These are phyloP conservation scores for Senna tora DNA, from an alignment of 306 rosid species.

Conservation along the genomic window DNA sequence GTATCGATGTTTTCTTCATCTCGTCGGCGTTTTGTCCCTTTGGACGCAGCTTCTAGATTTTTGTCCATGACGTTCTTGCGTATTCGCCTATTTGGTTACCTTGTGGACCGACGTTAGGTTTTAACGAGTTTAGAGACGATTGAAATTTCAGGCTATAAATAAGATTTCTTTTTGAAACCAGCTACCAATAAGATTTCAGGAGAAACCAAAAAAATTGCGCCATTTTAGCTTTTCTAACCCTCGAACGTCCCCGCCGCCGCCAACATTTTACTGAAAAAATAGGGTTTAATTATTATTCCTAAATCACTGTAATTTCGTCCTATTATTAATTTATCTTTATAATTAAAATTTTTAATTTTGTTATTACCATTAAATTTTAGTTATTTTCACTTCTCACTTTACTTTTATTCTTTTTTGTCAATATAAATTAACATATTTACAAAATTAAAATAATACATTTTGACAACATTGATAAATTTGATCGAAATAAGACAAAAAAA, in stretches of 20 bases:
- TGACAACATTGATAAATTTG: too few species aligned
- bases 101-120: not conserved
- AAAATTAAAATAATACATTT: too few species aligned
- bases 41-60: constrained; percentile 49
- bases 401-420: too few species aligned
- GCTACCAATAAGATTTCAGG: not conserved
- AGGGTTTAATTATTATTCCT: too few species aligned
- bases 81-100: not conserved
- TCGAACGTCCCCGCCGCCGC: not conserved
- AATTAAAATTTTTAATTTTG: too few species aligned
- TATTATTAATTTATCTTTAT: too few species aligned
- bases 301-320: too few species aligned
- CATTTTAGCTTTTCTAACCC: not conserved
- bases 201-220: not conserved
- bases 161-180: too few species aligned
- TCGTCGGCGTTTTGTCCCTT: constrained; percentile 55
- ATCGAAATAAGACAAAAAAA: too few species aligned
- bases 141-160: not conserved
- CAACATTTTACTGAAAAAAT: not conserved
- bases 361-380: too few species aligned
- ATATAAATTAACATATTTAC: too few species aligned
- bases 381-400: too few species aligned
- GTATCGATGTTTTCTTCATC: constrained; percentile 15
- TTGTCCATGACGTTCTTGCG: constrained; percentile 37
- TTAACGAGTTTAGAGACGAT: not conserved